These are phyloP conservation scores for Trichosporon coremiiforme DNA, from an alignment of 1,284 basidiomycete species.

Conservation along the genomic window DNA sequence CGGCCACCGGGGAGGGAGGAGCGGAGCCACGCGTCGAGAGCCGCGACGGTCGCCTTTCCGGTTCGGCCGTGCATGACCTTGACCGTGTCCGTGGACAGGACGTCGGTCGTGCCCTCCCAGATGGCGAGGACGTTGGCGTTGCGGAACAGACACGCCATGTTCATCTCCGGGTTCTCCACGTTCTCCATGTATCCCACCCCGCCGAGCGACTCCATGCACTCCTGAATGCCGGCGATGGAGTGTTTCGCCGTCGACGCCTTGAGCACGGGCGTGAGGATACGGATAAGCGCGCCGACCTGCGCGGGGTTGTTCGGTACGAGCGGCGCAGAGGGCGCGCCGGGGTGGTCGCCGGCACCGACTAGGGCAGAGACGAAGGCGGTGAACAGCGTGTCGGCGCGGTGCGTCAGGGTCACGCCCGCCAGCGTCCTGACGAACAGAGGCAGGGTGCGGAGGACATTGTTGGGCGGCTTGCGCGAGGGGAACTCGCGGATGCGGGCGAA, in stretches of 20 bases:
- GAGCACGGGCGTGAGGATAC: conserved; percentile 69
- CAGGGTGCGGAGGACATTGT: conserved; percentile 60
- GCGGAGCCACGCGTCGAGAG: conserved; percentile 24
- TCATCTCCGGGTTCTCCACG: conserved; percentile 61
- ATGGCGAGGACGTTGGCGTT: conserved; percentile 75
- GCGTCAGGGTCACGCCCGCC: conserved; percentile 64
- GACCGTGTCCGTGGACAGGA: conserved; percentile 32
- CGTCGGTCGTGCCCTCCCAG: conserved; percentile 70
- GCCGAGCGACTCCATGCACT: conserved; percentile 79
- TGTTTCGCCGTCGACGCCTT: conserved; percentile 73
- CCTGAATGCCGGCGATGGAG: conserved; percentile 70
- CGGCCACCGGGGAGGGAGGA: neutral
- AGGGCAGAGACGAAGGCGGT: conserved; percentile 64
- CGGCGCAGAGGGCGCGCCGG: conserved; percentile 57
- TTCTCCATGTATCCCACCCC: conserved; percentile 73
- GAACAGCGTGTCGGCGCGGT: conserved; percentile 68
- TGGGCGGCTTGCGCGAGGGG: conserved; percentile 58
- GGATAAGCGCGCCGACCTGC: conserved; percentile 59
- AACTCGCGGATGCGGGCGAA: conserved; percentile 63
- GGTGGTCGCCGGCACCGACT: conserved; percentile 65
- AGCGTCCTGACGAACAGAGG: conserved; percentile 64
- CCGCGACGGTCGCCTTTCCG: neutral
- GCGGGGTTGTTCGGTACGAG: conserved; percentile 25
- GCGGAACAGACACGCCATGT: conserved; percentile 57
- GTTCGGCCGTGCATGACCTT: conserved; percentile 28